A percentile compares a stretch with the other conserved stretches of the same genome.
Evolutionary conservation across 768 basidiomycete species (phyloP).

Genomic region (Auriscalpium vulgare): DNA sequence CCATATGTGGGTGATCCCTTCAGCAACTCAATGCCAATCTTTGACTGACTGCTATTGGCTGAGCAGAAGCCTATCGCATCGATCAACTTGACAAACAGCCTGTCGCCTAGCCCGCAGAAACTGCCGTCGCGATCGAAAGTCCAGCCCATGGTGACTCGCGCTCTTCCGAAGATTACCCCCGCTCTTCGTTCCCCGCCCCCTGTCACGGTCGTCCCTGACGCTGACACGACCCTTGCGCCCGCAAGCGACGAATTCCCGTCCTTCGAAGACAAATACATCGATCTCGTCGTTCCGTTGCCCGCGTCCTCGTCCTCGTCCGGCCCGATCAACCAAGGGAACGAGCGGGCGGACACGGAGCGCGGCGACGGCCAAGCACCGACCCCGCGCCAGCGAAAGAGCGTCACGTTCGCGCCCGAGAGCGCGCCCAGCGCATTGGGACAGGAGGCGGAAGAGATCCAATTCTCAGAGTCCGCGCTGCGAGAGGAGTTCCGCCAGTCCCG

Average conservation of each 20-base stretch:
- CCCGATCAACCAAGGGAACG: not conserved
- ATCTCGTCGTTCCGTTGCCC: not conserved
- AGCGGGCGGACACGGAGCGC: not conserved
- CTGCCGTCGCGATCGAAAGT: not conserved
- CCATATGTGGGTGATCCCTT: not conserved
- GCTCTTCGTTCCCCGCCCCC: not conserved
- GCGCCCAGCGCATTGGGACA: not conserved
- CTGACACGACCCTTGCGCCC: not conserved
- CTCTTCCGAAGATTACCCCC: not conserved
- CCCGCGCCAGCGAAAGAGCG: slow-evolving; percentile 3
- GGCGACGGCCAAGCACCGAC: slow-evolving; percentile 3
- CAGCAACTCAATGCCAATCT: not conserved
- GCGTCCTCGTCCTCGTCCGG: not conserved
- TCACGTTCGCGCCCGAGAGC: slow-evolving; percentile 9
- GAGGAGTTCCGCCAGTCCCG: not conserved
- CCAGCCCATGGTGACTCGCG: not conserved
- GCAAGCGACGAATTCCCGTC: not conserved
- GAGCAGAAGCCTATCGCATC: not conserved
- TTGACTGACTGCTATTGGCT: too few species aligned
- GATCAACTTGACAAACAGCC: not conserved
- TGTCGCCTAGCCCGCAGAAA: not conserved
- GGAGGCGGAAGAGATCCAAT: not conserved
- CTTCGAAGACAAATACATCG: not conserved
- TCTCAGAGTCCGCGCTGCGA: not conserved
- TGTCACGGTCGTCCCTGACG: not conserved